phyloP scores from a whole-genome alignment of 108 stramenopile genomes.

The Fistulifera solaris region DNA sequence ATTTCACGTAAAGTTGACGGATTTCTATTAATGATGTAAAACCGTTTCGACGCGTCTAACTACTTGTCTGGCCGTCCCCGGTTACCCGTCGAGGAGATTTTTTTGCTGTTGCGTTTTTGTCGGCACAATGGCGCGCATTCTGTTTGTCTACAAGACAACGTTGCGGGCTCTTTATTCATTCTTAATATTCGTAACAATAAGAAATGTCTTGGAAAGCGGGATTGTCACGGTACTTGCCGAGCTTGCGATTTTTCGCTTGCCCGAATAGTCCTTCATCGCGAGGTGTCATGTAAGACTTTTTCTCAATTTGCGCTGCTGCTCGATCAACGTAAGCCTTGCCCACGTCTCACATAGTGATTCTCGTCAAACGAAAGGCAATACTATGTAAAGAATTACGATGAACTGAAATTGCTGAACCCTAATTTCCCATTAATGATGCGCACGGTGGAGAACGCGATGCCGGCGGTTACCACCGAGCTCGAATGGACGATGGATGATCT shows the following conservation, averaged over 20 bases:
- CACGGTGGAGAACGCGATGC: slow-evolving; percentile 74
- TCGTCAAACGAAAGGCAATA: slow-evolving; percentile 32
- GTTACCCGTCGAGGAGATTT: too few relatives aligned
- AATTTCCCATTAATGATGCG: slow-evolving; percentile 75
- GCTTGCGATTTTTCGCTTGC: slow-evolving; percentile 77
- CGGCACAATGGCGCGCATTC: too few relatives aligned
- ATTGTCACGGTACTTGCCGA: slow-evolving; percentile 68
- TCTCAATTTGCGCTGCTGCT: background rate
- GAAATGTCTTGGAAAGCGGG: slow-evolving; percentile 82
- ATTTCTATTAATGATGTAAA: too few relatives aligned
- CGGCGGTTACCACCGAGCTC: slow-evolving; percentile 75
- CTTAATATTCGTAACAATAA: too few relatives aligned
- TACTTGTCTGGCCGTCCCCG: too few relatives aligned
- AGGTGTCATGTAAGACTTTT: slow-evolving; percentile 70
- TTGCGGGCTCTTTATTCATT: too few relatives aligned
- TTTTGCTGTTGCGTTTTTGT: too few relatives aligned
- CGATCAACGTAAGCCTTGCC: too few relatives aligned
- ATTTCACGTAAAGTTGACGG: too few relatives aligned
- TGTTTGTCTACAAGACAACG: too few relatives aligned
- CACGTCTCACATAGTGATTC: background rate
- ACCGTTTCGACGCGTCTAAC: too few relatives aligned
- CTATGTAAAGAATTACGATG: slow-evolving; percentile 66
- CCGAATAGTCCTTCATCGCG: slow-evolving; percentile 75
- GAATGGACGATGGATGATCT: slow-evolving; percentile 72
- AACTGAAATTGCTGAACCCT: slow-evolving; percentile 72